Conservation (phyloP, 202 grass and related monocot genomes). For the Sporobolus alterniflorus region DNA sequence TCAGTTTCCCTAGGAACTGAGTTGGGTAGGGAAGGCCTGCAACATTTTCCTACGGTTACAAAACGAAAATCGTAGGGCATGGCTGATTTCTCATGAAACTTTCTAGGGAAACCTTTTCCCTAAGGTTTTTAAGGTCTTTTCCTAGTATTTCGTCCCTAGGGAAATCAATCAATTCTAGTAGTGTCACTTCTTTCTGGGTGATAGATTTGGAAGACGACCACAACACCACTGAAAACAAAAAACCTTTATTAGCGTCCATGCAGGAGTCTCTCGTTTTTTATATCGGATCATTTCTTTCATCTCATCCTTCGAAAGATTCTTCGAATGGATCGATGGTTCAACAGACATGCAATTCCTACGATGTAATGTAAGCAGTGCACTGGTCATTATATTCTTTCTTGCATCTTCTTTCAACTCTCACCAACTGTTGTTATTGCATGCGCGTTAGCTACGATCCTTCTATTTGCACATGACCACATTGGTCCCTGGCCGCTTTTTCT, state of each 20-base stretch:
- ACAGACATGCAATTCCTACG: background rate
- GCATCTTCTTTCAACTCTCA: constrained; percentile 18
- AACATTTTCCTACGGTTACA: no score
- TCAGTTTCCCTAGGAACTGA: no score
- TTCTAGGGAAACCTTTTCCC: no score
- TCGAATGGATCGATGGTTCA: background rate
- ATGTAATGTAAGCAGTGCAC: background rate
- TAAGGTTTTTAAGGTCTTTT: no score
- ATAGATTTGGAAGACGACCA: constrained; percentile 23
- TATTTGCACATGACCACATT: constrained; percentile 1
- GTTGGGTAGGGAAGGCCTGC: no score
- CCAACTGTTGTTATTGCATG: constrained; percentile 15
- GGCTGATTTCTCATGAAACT: no score
- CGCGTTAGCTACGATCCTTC: background rate
- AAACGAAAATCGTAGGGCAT: no score
- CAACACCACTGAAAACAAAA: background rate
- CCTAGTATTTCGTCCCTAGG: no score
- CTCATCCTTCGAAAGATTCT: background rate
- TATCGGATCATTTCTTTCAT: background rate
- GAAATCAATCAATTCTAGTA: no score
- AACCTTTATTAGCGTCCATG: constrained; percentile 23
- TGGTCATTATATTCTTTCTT: no score
- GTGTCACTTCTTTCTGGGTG: background rate
- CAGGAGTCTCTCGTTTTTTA: background rate
- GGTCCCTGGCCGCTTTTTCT: background rate